Conservation (phyloP, 2,329 filamentous ascomycete genomes). For the Verticillium isaacii region DNA sequence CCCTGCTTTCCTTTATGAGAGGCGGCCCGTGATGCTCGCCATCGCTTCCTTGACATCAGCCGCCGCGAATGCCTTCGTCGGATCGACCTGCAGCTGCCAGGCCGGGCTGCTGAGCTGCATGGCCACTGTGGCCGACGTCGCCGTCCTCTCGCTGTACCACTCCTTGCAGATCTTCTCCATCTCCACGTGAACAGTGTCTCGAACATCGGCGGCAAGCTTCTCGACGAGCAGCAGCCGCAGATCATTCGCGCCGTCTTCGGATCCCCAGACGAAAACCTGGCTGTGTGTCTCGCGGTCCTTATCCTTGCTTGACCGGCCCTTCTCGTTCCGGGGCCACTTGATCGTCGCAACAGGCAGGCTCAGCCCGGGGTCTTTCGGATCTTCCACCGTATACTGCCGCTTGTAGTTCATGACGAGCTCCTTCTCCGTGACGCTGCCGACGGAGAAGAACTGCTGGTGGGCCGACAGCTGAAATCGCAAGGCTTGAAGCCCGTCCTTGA, state of each 20-base stretch:
- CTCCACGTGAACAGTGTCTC: neutral
- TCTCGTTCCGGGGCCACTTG: neutral
- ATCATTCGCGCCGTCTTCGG: neutral
- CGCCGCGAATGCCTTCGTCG: too few species aligned
- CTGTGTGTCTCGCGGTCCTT: neutral
- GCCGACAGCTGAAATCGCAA: slow-evolving; percentile 28
- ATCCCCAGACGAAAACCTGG: neutral
- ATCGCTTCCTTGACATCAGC: too few species aligned
- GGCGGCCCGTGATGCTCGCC: too few species aligned
- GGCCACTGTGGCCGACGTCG: neutral
- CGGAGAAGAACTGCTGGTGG: slow-evolving; percentile 31
- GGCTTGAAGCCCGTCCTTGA: slow-evolving; percentile 15
- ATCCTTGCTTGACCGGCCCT: too few species aligned
- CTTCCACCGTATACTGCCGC: slow-evolving; percentile 15
- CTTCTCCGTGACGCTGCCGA: slow-evolving; percentile 9
- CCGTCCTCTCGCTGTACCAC: neutral
- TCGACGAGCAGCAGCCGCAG: neutral
- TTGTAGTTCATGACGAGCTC: slow-evolving; percentile 12
- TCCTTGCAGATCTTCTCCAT: neutral
- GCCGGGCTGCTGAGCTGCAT: neutral
- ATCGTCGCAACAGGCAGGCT: neutral
- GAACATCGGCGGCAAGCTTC: neutral
- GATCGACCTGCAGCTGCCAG: neutral
- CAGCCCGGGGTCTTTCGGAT: neutral
- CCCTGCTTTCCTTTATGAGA: too few species aligned